Evolutionary conservation across 805 yeast species (phyloP), one percentile per base, ranked within the genome.

Genomic region (Ogataea trehaloabstinens): DNA sequence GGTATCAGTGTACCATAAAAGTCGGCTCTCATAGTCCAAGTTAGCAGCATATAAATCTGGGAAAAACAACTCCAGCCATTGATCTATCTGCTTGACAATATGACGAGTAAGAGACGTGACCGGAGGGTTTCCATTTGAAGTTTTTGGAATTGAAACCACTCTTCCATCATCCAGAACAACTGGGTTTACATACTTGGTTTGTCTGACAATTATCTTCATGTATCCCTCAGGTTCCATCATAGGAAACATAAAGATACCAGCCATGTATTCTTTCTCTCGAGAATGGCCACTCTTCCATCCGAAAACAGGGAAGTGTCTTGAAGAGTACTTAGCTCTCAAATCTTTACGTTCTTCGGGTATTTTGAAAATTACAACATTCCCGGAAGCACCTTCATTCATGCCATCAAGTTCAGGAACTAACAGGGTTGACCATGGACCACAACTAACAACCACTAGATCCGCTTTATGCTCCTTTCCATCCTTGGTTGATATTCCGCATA

Each of bases 1-100:
- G 3, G 61, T 46, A 41, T 56, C 62, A 1, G 60, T 50, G 29
- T 55, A 55, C 66, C 66, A 61, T 13, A 58, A 32, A n/a, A 56
- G 33, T 33, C 46, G 48, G 41, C 57, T 49, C 36, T 58, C 55
- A 36, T 48, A 55, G 16, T 52, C 32, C 12, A 55, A 28, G 11
- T 45, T 48, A 7, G 48, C 52, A 31, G 46, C 53, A 15, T 52
- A 42, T 21, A 61, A 36, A 38, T 60, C 64, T 4, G 66, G 63
- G 36, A 58, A 57, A 61, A 61, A 58, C 16, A 54, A 34, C 13
- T 50, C 31, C 30, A 32, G 44, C 33, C 33, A 30, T 7, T 30
- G 8, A 8, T 30, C 22, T 16, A 30, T 30, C 13, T 30, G 33
- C 6, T 8, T 6, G 19, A 11, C 33, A 30, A 11, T 30, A 16